Percentiles rank a stretch among this genome's conserved stretches.
Evolutionary conservation across 306 rosid genomes (phyloP).

Genomic region (Cicer chorassanicum): DNA sequence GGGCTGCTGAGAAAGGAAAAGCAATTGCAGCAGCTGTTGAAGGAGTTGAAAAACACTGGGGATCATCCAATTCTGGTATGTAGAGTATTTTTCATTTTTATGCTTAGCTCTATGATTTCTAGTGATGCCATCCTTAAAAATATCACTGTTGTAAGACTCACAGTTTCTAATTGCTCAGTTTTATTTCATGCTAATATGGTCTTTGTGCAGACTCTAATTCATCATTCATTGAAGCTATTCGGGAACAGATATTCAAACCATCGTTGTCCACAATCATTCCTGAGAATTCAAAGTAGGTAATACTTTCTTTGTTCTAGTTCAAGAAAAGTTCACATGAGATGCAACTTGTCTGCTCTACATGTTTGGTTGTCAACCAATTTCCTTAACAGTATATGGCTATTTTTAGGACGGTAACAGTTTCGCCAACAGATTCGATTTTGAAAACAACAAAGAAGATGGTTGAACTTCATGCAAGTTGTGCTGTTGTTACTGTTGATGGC

Average conservation of each 20-base stretch:
- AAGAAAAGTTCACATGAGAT: slow-evolving; percentile 24
- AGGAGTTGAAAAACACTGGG: slow-evolving; percentile 99
- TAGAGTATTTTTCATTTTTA: slow-evolving; percentile 43
- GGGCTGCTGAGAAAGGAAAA: slow-evolving; percentile 99
- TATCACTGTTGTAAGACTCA: slow-evolving; percentile 3
- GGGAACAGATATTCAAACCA: slow-evolving; percentile 92
- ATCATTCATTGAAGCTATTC: slow-evolving; percentile 84
- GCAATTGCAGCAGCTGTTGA: slow-evolving; percentile 99
- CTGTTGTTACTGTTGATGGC: slow-evolving; percentile 80
- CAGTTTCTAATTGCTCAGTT: slow-evolving; percentile 26
- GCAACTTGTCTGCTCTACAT: slow-evolving; percentile 28
- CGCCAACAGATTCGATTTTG: slow-evolving; percentile 81
- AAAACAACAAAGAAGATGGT: slow-evolving; percentile 85
- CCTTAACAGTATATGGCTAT: slow-evolving; percentile 44
- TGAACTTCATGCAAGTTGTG: slow-evolving; percentile 75
- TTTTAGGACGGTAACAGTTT: slow-evolving; percentile 78
- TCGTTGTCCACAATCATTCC: slow-evolving; percentile 84
- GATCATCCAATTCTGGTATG: slow-evolving; percentile 76
- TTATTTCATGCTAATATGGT: slow-evolving; percentile 40
- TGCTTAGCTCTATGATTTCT: slow-evolving; percentile 28
- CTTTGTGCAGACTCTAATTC: slow-evolving; percentile 71
- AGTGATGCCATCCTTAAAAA: background rate
- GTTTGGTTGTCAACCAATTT: slow-evolving; percentile 43
- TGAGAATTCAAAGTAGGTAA: slow-evolving; percentile 98
- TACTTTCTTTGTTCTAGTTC: slow-evolving; percentile 55